Percentiles rank a stretch among this genome's conserved stretches.
These are phyloP conservation scores for Zygoascus tannicola DNA, from an alignment of 805 yeast genomes.

Conservation along the genomic window DNA sequence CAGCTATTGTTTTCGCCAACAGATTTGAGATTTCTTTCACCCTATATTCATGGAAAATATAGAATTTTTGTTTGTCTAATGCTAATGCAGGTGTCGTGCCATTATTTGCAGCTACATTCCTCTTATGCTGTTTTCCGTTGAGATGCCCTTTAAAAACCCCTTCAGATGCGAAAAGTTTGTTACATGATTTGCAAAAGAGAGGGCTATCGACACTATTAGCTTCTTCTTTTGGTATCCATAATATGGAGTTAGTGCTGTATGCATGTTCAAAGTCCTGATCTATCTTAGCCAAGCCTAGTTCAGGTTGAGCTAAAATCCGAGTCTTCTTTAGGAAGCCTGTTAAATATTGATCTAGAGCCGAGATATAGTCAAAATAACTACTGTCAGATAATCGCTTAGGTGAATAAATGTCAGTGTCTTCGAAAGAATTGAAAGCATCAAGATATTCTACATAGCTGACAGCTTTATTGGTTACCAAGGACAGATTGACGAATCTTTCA, in stretches of 20 bases:
- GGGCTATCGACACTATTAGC: neutral
- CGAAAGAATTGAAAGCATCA: conserved; percentile 35
- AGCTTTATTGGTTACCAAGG: conserved; percentile 27
- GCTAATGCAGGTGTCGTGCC: neutral
- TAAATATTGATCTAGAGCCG: conserved; percentile 42
- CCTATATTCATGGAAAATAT: conserved; percentile 32
- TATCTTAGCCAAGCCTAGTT: conserved; percentile 23
- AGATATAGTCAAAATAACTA: conserved; percentile 39
- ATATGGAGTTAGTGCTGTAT: conserved; percentile 6
- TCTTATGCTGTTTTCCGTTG: conserved; percentile 64
- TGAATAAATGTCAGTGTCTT: conserved; percentile 19
- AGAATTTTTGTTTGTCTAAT: conserved; percentile 15
- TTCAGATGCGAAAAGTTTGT: conserved; percentile 49
- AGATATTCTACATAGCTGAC: conserved; percentile 44
- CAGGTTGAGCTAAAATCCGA: conserved; percentile 40
- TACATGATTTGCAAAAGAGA: conserved; percentile 55
- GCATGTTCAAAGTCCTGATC: conserved; percentile 21
- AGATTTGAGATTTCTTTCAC: conserved; percentile 32
- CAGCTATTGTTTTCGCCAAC: conserved; percentile 34
- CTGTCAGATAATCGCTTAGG: conserved; percentile 18
- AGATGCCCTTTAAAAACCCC: conserved; percentile 65
- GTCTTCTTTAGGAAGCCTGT: conserved; percentile 37
- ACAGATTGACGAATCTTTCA: conserved; percentile 44
- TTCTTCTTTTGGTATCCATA: neutral
- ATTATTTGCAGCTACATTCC: conserved; percentile 28